phyloP scores from a whole-genome alignment of 768 basidiomycete genomes.

The Termitomyces sp. region DNA sequence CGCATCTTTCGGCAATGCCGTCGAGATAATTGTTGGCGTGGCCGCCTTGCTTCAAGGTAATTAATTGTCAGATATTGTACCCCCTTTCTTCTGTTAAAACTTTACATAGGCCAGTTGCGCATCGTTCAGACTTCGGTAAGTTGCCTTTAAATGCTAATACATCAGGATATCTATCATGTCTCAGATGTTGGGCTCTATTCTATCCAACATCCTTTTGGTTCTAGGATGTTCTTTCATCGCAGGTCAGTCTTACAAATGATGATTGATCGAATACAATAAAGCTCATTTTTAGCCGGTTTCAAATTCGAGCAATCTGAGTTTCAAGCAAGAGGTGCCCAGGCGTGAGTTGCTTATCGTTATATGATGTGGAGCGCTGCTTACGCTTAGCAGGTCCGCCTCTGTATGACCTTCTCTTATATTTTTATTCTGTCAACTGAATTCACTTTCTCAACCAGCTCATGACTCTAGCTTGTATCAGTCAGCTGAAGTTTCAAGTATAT shows the following conservation, averaged over 20 bases:
- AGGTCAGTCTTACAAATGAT: conserved; percentile 33
- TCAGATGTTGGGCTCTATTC: conserved; percentile 85
- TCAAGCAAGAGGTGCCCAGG: conserved; percentile 81
- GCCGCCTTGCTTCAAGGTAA: conserved; percentile 77
- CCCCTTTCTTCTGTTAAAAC: background rate
- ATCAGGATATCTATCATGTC: background rate
- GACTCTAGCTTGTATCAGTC: conserved; percentile 84
- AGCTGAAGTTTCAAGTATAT: conserved; percentile 18
- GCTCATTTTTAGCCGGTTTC: conserved; percentile 48
- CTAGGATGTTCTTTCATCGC: conserved; percentile 90
- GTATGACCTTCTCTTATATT: conserved; percentile 21
- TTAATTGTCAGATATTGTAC: conserved; percentile 4
- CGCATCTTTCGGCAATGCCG: conserved; percentile 79
- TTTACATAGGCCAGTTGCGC: conserved; percentile 59
- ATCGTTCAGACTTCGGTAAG: conserved; percentile 89
- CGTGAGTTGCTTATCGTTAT: conserved; percentile 40
- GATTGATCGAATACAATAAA: background rate
- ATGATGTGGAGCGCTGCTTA: conserved; percentile 1
- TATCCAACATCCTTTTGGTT: conserved; percentile 87
- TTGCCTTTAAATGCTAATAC: background rate
- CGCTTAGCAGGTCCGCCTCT: conserved; percentile 37
- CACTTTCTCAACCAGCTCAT: conserved; percentile 48
- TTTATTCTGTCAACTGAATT: conserved; percentile 1
- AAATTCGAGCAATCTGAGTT: conserved; percentile 66
- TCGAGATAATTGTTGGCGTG: conserved; percentile 87